These are phyloP conservation scores for Gracilaria domingensis DNA, from an alignment of 23 red algal genomes.

Conservation along the genomic window DNA sequence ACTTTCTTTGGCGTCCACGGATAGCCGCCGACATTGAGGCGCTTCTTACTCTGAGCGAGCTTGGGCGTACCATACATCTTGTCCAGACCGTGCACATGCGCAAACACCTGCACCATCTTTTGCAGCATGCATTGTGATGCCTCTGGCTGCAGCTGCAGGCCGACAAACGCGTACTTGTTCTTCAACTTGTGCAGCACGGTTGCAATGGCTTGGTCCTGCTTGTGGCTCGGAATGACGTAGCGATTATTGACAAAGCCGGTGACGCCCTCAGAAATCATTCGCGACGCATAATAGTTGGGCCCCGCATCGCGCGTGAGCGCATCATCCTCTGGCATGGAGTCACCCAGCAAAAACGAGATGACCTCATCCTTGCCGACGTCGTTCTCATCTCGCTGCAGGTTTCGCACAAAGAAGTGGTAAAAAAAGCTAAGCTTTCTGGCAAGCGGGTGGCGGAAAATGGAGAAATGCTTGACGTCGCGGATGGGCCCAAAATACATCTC, in stretches of 20 bases:
- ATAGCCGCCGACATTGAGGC: constrained; percentile 50
- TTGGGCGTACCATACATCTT: constrained; percentile 49
- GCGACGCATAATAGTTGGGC: constrained; percentile 59
- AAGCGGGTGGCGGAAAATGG: constrained; percentile 58
- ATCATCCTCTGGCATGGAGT: constrained; percentile 43
- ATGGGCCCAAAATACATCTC: constrained; percentile 53
- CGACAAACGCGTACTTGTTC: constrained; percentile 54
- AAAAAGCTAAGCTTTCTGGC: constrained; percentile 59
- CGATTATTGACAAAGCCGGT: constrained; percentile 34
- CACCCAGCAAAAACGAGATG: constrained; percentile 41
- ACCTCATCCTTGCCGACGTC: constrained; percentile 43
- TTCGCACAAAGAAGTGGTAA: constrained; percentile 67
- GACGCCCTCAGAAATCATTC: constrained; percentile 48
- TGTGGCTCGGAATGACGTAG: constrained; percentile 9
- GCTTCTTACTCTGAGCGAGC: constrained; percentile 30
- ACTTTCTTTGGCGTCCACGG: constrained; percentile 54
- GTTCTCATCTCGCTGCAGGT: constrained; percentile 50
- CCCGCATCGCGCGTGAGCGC: constrained; percentile 53
- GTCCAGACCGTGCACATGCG: constrained; percentile 57
- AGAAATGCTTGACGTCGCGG: constrained; percentile 49
- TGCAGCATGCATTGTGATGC: constrained; percentile 62
- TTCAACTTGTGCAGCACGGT: not conserved
- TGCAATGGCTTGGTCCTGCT: constrained; percentile 46
- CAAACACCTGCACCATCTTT: constrained; percentile 59
- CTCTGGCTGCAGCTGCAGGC: constrained; percentile 44